Conservation (phyloP, 208 protist genomes). For the Crithidia bombi region DNA sequence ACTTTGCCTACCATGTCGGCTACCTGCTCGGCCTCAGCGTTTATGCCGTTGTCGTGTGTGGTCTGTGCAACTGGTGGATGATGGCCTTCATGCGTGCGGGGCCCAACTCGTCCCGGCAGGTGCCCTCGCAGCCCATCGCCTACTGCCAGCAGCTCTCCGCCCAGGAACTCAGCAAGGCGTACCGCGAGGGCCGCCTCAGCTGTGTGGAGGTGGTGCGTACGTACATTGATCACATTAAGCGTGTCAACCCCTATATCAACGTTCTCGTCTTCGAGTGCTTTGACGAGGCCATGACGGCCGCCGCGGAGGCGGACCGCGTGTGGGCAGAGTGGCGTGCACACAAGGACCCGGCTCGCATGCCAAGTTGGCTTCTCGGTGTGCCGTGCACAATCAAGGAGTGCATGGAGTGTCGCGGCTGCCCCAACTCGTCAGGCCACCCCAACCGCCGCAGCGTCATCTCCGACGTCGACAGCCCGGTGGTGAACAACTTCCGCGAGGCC, state of each 20-base stretch:
- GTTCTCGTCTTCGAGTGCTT: conserved; percentile 85
- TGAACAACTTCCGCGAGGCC: conserved; percentile 85
- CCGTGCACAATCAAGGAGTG: conserved; percentile 91
- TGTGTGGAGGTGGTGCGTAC: conserved; percentile 68
- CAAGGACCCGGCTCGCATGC: conserved; percentile 40
- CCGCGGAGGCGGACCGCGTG: conserved; percentile 56
- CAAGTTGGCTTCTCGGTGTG: conserved; percentile 85
- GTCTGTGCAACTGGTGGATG: conserved; percentile 54
- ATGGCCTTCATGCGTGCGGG: conserved; percentile 51
- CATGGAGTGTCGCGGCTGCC: conserved; percentile 80
- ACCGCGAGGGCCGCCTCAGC: conserved; percentile 57
- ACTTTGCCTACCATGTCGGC: conserved; percentile 26
- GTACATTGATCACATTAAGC: conserved; percentile 86
- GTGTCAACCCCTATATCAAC: conserved; percentile 84
- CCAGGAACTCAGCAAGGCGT: conserved; percentile 64
- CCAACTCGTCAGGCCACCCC: conserved; percentile 80
- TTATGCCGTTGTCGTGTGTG: conserved; percentile 41
- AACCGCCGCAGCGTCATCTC: conserved; percentile 52
- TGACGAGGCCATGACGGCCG: conserved; percentile 68
- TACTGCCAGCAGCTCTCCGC: conserved; percentile 84
- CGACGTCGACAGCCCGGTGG: conserved; percentile 68
- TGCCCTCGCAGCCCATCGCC: conserved; percentile 67
- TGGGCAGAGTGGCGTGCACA: conserved; percentile 70
- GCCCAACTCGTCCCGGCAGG: conserved; percentile 67
- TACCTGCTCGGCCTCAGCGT: conserved; percentile 42